These are phyloP conservation scores for Geotrichum restrictum DNA, from an alignment of 1,139 yeast species.

Conservation along the genomic window DNA sequence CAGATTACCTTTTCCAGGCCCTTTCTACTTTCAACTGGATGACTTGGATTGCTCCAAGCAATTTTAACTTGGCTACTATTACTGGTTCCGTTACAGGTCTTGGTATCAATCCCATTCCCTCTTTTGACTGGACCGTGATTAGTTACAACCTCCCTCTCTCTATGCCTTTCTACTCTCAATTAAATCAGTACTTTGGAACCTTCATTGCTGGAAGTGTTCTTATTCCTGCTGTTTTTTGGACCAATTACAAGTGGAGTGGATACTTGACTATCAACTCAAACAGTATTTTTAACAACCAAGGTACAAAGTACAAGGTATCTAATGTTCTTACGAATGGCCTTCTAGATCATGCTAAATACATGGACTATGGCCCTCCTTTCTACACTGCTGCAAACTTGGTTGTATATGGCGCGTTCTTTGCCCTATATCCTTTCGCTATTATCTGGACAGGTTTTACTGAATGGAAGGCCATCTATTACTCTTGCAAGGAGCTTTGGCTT, in stretches of 20 bases:
- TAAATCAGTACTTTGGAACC: constrained; percentile 45
- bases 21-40: constrained; percentile 55
- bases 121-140: constrained; percentile 47
- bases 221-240: constrained; percentile 47
- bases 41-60: constrained; percentile 57
- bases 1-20: constrained; percentile 49
- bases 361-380: constrained; percentile 48
- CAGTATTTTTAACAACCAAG: constrained; percentile 48
- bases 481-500: constrained; percentile 25
- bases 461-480: constrained; percentile 24
- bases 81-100: constrained; percentile 52
- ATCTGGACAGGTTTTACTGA: constrained; percentile 28
- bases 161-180: constrained; percentile 50
- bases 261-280: constrained; percentile 56
- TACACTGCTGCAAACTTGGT: constrained; percentile 42
- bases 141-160: constrained; percentile 39
- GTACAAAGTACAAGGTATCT: constrained; percentile 43
- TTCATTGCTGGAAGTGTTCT: constrained; percentile 43
- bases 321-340: constrained; percentile 43
- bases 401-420: constrained; percentile 37
- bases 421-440: constrained; percentile 33
- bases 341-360: constrained; percentile 35
- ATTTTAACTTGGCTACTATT: constrained; percentile 49
- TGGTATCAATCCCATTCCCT: constrained; percentile 52
- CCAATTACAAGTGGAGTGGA: constrained; percentile 51